Evolutionary conservation across 2,329 filamentous ascomycete species (phyloP).

Genomic region (Zymoseptoria pseudotritici): DNA sequence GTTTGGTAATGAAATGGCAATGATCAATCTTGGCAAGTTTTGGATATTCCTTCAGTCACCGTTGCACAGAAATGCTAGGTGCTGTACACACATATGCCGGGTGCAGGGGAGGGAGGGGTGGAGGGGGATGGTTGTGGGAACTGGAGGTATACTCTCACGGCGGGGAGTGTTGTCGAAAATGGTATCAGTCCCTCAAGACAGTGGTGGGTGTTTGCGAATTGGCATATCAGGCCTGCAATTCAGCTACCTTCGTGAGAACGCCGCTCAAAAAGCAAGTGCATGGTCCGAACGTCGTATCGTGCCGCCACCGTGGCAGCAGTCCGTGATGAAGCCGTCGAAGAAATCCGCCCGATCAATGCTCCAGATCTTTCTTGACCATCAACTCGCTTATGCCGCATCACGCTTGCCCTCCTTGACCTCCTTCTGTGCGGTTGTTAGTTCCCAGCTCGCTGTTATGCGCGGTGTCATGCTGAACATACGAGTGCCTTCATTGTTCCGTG

Average conservation of each 20-base stretch:
- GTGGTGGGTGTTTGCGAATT: not conserved
- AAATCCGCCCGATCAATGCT: constrained; percentile 9
- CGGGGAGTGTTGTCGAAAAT: not conserved
- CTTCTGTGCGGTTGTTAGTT: constrained; percentile 57
- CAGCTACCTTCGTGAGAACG: constrained; percentile 14
- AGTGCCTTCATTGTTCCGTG: constrained; percentile 98
- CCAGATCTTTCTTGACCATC: constrained; percentile 8
- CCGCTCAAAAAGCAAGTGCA: constrained; percentile 2
- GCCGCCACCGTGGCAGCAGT: constrained; percentile 7
- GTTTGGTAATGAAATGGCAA: constrained; percentile 58
- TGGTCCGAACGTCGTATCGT: constrained; percentile 7
- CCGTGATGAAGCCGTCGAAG: constrained; percentile 9
- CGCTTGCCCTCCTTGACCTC: constrained; percentile 96
- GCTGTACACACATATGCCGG: constrained; percentile 67
- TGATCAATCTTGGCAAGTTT: constrained; percentile 54
- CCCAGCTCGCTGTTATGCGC: not conserved
- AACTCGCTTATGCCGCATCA: constrained; percentile 62
- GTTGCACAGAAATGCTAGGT: constrained; percentile 51
- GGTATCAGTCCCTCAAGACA: not conserved
- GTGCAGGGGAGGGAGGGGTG: constrained; percentile 14
- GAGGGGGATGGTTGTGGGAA: constrained; percentile 2
- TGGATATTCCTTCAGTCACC: constrained; percentile 58
- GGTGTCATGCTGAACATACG: constrained; percentile 51
- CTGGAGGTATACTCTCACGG: not conserved
- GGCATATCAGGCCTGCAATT: constrained; percentile 17